A percentile compares a stretch with the other conserved stretches of the same genome.
Conservation (phyloP, 2,329 filamentous ascomycete species). For the Teratosphaeria destructans region DNA sequence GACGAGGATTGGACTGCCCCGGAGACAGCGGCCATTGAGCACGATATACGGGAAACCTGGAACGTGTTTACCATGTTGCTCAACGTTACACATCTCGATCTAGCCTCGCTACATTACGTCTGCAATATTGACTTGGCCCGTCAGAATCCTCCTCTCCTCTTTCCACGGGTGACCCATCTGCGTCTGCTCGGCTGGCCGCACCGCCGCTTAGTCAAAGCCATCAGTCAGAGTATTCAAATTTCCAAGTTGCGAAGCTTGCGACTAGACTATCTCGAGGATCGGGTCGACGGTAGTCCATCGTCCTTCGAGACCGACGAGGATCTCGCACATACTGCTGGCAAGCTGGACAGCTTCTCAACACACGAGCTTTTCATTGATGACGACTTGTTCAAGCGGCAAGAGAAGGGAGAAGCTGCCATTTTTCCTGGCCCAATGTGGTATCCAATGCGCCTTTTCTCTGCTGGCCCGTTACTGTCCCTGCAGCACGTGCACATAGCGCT, state of each 20-base stretch:
- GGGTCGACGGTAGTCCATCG: slow-evolving; percentile 3
- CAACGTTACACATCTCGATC: slow-evolving; percentile 6
- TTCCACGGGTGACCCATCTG: slow-evolving; percentile 6
- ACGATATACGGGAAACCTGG: slow-evolving; percentile 4
- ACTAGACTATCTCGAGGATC: slow-evolving; percentile 5
- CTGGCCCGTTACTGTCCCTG: slow-evolving; percentile 2
- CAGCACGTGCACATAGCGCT: slow-evolving; percentile 4
- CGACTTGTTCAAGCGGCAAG: slow-evolving; percentile 4
- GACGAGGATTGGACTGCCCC: background rate
- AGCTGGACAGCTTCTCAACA: background rate
- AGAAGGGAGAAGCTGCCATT: slow-evolving; percentile 2
- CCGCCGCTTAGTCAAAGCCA: slow-evolving; percentile 4
- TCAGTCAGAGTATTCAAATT: slow-evolving; percentile 1
- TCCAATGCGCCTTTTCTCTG: slow-evolving; percentile 4
- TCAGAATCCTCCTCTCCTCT: slow-evolving; percentile 2
- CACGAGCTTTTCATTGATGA: background rate
- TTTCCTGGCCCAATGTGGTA: slow-evolving; percentile 8
- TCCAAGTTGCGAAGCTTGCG: slow-evolving; percentile 4
- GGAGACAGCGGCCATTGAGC: too few relatives aligned
- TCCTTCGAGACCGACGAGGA: background rate
- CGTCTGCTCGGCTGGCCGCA: slow-evolving; percentile 8
- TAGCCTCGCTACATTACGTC: slow-evolving; percentile 4
- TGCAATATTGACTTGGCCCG: slow-evolving; percentile 1
- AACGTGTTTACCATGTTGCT: slow-evolving; percentile 2
- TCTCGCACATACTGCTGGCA: background rate